Evolutionary conservation across 179 eudicot species (phyloP).

Genomic region (Heliamphora pulchella): DNA sequence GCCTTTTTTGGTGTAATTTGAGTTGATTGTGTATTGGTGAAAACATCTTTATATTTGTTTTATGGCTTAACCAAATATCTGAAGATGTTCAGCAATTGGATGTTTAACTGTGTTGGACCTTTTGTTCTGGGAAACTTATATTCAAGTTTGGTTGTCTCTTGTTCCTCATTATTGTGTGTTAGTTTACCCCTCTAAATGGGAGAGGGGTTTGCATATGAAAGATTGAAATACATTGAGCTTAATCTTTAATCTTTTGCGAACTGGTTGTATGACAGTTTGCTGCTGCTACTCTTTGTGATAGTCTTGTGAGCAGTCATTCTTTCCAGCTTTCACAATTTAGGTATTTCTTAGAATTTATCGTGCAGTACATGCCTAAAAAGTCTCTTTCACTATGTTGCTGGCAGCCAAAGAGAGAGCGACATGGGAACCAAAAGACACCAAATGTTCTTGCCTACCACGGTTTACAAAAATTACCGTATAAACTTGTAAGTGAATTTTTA

Average conservation of each 20-base stretch:
- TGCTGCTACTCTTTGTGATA: background rate
- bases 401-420: slow-evolving; percentile 28
- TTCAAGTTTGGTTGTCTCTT: background rate
- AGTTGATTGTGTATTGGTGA: too few relatives aligned
- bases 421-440: slow-evolving; percentile 23
- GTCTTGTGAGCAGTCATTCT: background rate
- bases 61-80: too few relatives aligned
- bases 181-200: background rate
- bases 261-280: background rate
- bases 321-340: background rate
- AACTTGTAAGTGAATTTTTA: slow-evolving; percentile 53
- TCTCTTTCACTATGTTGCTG: slow-evolving; percentile 18
- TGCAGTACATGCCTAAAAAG: background rate
- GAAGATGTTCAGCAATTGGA: too few relatives aligned
- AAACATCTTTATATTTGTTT: too few relatives aligned
- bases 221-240: background rate
- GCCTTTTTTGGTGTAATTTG: too few relatives aligned
- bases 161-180: slow-evolving; percentile 9
- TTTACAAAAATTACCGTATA: slow-evolving; percentile 62
- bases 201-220: background rate
- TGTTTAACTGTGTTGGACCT: too few relatives aligned
- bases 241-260: background rate
- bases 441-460: slow-evolving; percentile 64
- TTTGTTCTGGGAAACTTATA: background rate
- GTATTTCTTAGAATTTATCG: background rate